A percentile compares a stretch with the other conserved stretches of the same genome.
phyloP scores from a whole-genome alignment of 805 yeast species.

The Wilhelminamyces savonicus region DNA sequence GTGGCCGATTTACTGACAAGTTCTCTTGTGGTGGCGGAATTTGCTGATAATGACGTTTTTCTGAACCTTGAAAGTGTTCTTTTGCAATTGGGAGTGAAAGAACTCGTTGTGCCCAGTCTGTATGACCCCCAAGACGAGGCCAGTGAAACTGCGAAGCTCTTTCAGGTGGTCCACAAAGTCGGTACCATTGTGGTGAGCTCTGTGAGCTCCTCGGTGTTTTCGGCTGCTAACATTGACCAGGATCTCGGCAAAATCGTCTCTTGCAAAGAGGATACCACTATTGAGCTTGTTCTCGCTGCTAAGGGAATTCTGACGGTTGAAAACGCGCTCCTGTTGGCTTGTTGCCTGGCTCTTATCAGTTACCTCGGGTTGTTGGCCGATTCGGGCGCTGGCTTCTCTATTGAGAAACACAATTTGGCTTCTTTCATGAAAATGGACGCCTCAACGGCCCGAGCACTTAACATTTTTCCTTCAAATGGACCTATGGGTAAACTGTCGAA shows the following conservation, averaged over 20 bases:
- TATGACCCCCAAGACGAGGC: constrained; percentile 28
- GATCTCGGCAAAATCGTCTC: constrained; percentile 69
- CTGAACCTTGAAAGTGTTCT: constrained; percentile 81
- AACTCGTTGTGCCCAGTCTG: constrained; percentile 56
- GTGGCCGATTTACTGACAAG: constrained; percentile 69
- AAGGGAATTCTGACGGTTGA: constrained; percentile 45
- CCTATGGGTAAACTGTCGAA: constrained; percentile 15
- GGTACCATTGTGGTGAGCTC: constrained; percentile 71
- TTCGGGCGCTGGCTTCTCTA: constrained; percentile 47
- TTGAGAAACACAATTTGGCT: constrained; percentile 65
- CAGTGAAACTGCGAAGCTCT: constrained; percentile 57
- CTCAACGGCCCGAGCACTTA: constrained; percentile 82
- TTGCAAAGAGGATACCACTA: constrained; percentile 16
- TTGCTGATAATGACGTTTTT: constrained; percentile 80
- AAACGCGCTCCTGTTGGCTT: constrained; percentile 45
- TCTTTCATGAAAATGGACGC: constrained; percentile 87
- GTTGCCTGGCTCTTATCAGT: constrained; percentile 61
- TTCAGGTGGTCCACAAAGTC: constrained; percentile 62
- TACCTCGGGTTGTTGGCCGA: constrained; percentile 65
- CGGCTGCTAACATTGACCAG: constrained; percentile 63
- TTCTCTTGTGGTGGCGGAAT: constrained; percentile 67
- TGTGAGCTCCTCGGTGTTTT: constrained; percentile 51
- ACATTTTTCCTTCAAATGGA: constrained; percentile 57
- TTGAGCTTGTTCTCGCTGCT: constrained; percentile 45
- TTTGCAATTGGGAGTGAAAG: constrained; percentile 87